Percentiles rank a stretch among this genome's conserved stretches.
These are phyloP conservation scores for Phylloboletellus chloephorus DNA, from an alignment of 1,284 basidiomycete species.

Conservation along the genomic window DNA sequence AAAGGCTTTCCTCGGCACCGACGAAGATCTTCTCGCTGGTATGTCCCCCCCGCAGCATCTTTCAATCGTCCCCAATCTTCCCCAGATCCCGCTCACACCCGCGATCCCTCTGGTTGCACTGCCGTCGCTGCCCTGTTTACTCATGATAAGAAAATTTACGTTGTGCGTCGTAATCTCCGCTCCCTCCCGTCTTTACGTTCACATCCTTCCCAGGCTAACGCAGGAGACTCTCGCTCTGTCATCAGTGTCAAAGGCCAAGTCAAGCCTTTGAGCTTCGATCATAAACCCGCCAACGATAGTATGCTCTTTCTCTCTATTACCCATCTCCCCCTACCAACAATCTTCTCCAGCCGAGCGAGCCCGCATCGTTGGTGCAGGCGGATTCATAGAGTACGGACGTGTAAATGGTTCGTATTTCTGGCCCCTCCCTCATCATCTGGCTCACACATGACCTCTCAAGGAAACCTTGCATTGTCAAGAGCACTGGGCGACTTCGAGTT, in stretches of 20 bases:
- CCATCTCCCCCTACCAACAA: not conserved
- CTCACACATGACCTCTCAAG: conserved; percentile 37
- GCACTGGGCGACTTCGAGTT: conserved; percentile 99
- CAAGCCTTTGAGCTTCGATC: conserved; percentile 88
- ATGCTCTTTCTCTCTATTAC: conserved; percentile 24
- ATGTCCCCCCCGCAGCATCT: conserved; percentile 26
- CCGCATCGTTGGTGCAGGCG: conserved; percentile 90
- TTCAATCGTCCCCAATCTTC: not conserved
- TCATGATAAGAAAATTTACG: conserved; percentile 71
- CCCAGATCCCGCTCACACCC: conserved; percentile 79
- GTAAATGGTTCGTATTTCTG: conserved; percentile 75
- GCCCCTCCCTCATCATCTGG: not conserved
- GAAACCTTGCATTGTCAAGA: conserved; percentile 92
- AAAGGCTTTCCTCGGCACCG: conserved; percentile 87
- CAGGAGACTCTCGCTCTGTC: conserved; percentile 95
- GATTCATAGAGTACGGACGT: conserved; percentile 94
- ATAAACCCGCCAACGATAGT: conserved; percentile 91
- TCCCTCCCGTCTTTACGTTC: conserved; percentile 1
- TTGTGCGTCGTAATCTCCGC: conserved; percentile 42
- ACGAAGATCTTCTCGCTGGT: conserved; percentile 91
- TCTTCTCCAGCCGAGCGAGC: conserved; percentile 65
- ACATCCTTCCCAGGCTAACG: conserved; percentile 71
- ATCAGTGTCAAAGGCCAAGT: conserved; percentile 81
- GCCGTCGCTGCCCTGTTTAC: conserved; percentile 88
- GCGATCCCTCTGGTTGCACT: conserved; percentile 95